phyloP scores from a whole-genome alignment of 148 eudicot species.

The Rhododendron ferrugineum region DNA sequence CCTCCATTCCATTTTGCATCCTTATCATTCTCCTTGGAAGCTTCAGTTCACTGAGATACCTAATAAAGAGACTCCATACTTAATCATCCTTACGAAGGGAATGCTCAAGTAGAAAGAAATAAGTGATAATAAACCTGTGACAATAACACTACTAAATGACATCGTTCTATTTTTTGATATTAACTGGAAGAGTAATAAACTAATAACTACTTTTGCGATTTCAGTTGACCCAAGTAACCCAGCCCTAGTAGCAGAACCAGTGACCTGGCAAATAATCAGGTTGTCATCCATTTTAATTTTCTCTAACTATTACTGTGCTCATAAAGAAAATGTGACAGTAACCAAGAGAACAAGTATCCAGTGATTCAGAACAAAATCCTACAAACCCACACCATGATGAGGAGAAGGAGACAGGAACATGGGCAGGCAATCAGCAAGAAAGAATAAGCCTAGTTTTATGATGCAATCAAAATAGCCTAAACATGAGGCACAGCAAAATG shows the following conservation, averaged over 20 bases:
- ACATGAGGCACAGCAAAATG: not conserved
- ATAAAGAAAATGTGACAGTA: not conserved
- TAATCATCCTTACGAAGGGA: not conserved
- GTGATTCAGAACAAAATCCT: not conserved
- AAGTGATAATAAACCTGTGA: not conserved
- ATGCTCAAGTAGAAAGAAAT: not conserved
- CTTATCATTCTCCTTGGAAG: conserved; percentile 75
- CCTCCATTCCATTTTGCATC: conserved; percentile 41
- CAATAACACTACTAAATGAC: not conserved
- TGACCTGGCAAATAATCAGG: not conserved
- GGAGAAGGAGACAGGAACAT: not conserved
- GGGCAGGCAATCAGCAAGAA: not conserved
- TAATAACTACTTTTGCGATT: not conserved
- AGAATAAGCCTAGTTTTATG: not conserved
- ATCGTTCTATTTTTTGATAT: not conserved
- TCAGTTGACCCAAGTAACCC: not conserved
- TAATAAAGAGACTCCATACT: conserved; percentile 21
- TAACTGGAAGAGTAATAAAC: not conserved
- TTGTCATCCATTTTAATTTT: not conserved
- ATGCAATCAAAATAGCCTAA: not conserved
- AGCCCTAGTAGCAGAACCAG: conserved; percentile 2
- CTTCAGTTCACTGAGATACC: conserved; percentile 82
- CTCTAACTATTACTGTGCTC: not conserved
- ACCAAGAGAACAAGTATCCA: not conserved
- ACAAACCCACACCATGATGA: not conserved